phyloP scores from a whole-genome alignment of 805 yeast species.

The Wickerhamiella allomyrinae region DNA sequence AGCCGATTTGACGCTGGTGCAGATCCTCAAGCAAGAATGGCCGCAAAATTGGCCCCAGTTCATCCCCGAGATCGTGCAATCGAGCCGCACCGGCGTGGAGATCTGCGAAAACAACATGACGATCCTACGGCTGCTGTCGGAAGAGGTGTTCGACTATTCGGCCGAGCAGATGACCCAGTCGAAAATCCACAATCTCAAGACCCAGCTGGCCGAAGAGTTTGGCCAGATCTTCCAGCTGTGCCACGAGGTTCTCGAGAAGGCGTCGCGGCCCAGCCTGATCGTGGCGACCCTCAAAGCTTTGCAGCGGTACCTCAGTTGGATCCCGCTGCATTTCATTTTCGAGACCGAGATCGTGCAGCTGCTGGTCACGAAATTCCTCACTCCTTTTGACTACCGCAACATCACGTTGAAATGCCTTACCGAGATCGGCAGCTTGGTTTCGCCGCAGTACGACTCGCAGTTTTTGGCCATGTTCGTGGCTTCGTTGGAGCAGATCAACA shows the following conservation, averaged over 20 bases:
- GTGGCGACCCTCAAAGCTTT: constrained; percentile 73
- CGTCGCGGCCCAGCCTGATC: constrained; percentile 69
- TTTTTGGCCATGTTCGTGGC: constrained; percentile 57
- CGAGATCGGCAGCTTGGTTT: constrained; percentile 62
- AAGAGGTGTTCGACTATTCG: constrained; percentile 92
- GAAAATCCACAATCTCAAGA: constrained; percentile 68
- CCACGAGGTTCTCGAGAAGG: constrained; percentile 82
- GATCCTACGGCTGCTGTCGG: constrained; percentile 74
- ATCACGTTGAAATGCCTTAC: constrained; percentile 83
- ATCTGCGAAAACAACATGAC: constrained; percentile 98
- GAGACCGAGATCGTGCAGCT: constrained; percentile 68
- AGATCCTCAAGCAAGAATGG: constrained; percentile 95
- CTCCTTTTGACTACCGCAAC: constrained; percentile 66
- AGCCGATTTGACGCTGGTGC: constrained; percentile 86
- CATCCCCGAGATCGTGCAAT: constrained; percentile 79
- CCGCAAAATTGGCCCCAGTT: constrained; percentile 97
- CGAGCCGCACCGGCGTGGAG: constrained; percentile 72
- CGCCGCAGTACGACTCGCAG: constrained; percentile 38
- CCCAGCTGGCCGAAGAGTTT: constrained; percentile 77
- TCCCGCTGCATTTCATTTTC: constrained; percentile 78
- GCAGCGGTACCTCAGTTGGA: constrained; percentile 83
- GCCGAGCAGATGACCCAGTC: constrained; percentile 96
- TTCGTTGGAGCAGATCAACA: constrained; percentile 53
- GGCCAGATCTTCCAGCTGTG: constrained; percentile 88
- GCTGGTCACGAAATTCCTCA: constrained; percentile 61